Base-by-base conservation (phyloP, 805 yeast species). In the Saturnispora kantuleensis region DNA sequence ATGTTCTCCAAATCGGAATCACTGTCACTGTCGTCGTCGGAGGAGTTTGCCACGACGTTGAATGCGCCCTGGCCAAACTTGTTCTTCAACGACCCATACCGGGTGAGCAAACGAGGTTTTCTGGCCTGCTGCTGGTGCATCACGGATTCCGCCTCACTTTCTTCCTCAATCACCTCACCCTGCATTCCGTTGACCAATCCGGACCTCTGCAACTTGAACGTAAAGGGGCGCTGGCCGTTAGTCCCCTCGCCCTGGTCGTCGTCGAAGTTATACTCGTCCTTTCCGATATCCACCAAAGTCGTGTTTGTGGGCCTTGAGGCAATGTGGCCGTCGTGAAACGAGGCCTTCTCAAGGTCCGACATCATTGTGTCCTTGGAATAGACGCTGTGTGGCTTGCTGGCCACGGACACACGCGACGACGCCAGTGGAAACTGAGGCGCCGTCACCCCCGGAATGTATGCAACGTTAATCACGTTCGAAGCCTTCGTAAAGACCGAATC, bases 391-490 rank as follows among this genome's bases (percentile, higher is more conserved):
- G 60, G 61, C 18, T 48, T 51, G 35, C 55, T 47, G n/a, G 47
- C 41, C 2, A 50, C 30, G 2, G 57, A 52, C 16, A 50, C 49
- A 38, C 56, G 49, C 9, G 57, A 46, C 39, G 75, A 71, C 4
- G 42, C 30, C 10, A 17, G 35, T 8, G 32, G n/a, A 4, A 16
- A 12, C 10, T 30, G 42, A 17, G 15, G 12, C 17, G 78, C 76
- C 4, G 88, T 84, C 38, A 88, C 96, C 32, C 97, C 97, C 0
- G 97, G 97, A 48, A 89, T 85, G 58, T 88, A 89, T 2, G 95
- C 95, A 46, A 90, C 82, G 15, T 96, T 96, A 49, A 89, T 73
- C 51, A 89, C 79, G 61, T 89, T 88, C 11, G 95, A 84, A 4
- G 94, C 94, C 54, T 82, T 77, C 10, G 93, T 81, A 39, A 81